Percentiles rank a stretch among this genome's conserved stretches.
phyloP scores from a whole-genome alignment of 768 basidiomycete genomes.

The Neoboletus magnificus region DNA sequence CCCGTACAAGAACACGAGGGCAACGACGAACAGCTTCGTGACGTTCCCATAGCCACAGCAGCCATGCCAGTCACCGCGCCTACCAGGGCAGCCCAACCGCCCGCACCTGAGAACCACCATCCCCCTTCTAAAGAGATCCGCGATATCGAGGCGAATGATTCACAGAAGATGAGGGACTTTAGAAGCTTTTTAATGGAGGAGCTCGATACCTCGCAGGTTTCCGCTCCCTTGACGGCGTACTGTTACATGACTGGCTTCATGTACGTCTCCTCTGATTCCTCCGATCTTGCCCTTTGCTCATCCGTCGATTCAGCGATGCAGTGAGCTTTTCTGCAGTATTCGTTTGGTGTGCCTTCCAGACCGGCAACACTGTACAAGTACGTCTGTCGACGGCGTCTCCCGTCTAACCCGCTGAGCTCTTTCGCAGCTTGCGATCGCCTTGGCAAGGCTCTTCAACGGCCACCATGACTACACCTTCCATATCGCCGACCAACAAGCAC shows the following conservation, averaged over 20 bases:
- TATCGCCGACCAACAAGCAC: slow-evolving; percentile 77
- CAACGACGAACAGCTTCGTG: neutral
- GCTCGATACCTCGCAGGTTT: slow-evolving; percentile 31
- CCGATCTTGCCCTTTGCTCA: neutral
- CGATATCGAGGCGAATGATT: slow-evolving; percentile 18
- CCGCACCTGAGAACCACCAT: neutral
- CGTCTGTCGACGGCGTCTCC: neutral
- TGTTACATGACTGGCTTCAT: slow-evolving; percentile 82
- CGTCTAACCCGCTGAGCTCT: neutral
- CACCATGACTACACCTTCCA: slow-evolving; percentile 62
- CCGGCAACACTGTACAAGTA: slow-evolving; percentile 72
- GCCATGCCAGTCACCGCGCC: neutral
- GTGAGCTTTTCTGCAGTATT: slow-evolving; percentile 76
- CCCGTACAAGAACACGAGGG: slow-evolving; percentile 10
- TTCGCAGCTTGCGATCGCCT: slow-evolving; percentile 66
- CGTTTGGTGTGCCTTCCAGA: slow-evolving; percentile 86
- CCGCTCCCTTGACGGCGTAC: slow-evolving; percentile 56
- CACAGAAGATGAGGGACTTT: slow-evolving; percentile 6
- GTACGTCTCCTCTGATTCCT: slow-evolving; percentile 37
- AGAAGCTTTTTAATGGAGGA: slow-evolving; percentile 20
- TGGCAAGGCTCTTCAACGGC: slow-evolving; percentile 73
- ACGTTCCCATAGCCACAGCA: neutral
- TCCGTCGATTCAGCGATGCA: slow-evolving; percentile 46
- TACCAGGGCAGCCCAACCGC: neutral
- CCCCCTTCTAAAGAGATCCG: neutral